Percentiles rank a stretch among this genome's conserved stretches.
phyloP scores from a whole-genome alignment of 805 yeast species.

The Kregervanrija delftensis region DNA sequence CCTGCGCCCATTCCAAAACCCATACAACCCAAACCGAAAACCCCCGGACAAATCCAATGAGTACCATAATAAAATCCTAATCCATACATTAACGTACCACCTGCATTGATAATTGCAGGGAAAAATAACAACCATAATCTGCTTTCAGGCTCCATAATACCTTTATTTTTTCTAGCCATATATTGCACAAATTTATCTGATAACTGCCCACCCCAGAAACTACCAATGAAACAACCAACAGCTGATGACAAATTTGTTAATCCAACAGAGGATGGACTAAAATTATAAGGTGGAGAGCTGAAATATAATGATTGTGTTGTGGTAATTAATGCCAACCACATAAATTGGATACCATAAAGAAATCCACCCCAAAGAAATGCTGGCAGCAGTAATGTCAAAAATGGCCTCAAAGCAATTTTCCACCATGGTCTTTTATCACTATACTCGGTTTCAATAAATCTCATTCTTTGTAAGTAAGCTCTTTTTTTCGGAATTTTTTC shows the following conservation, averaged over 20 bases:
- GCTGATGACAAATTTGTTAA: constrained; percentile 36
- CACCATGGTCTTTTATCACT: constrained; percentile 35
- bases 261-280: constrained; percentile 32
- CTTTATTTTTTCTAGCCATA: constrained; percentile 36
- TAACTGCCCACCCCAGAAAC: constrained; percentile 36
- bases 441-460: constrained; percentile 30
- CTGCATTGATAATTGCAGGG: constrained; percentile 33
- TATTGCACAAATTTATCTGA: constrained; percentile 30
- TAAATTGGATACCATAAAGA: constrained; percentile 41
- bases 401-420: constrained; percentile 31
- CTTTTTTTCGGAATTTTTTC: constrained; percentile 11
- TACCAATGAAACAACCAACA: constrained; percentile 36
- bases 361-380: constrained; percentile 40
- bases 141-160: constrained; percentile 41
- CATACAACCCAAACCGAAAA: constrained; percentile 36
- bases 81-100: constrained; percentile 40
- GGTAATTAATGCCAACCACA: constrained; percentile 39
- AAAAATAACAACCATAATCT: constrained; percentile 36
- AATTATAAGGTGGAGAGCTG: constrained; percentile 32
- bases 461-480: constrained; percentile 31
- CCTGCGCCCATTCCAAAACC: constrained; percentile 40
- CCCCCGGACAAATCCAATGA: constrained; percentile 38
- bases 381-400: constrained; percentile 30
- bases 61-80: constrained; percentile 29
- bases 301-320: constrained; percentile 36